Conservation (phyloP, 345 rosid genomes). For the Conringia planisiliqua region DNA sequence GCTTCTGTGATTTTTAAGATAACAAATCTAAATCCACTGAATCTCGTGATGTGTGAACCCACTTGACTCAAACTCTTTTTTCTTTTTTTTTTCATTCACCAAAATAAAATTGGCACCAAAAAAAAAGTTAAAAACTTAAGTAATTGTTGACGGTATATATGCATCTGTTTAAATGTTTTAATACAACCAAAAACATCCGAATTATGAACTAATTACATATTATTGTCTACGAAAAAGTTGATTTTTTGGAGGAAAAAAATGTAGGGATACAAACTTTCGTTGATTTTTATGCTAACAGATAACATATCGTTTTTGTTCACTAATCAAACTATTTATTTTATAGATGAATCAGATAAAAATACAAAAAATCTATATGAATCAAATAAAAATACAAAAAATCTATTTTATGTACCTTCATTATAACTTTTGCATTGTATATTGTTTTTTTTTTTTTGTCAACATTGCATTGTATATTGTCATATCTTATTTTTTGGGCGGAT, state of each 20-base stretch:
- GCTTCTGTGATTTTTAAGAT: constrained; percentile 11
- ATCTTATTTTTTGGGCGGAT: background rate
- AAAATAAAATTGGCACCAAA: background rate
- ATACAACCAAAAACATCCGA: constrained; percentile 9
- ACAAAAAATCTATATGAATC: too few relatives aligned
- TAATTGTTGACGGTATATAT: background rate
- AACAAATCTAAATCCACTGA: constrained; percentile 17
- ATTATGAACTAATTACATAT: background rate
- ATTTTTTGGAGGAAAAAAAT: background rate
- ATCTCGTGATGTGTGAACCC: constrained; percentile 35
- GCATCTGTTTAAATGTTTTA: background rate
- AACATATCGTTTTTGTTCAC: too few relatives aligned
- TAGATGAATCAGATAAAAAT: too few relatives aligned
- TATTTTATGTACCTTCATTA: background rate
- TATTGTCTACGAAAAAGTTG: background rate
- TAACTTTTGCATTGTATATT: background rate
- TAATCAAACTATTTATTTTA: too few relatives aligned
- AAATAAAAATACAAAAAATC: too few relatives aligned
- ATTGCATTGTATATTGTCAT: background rate
- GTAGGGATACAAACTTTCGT: background rate
- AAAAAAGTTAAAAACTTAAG: background rate
- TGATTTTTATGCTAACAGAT: too few relatives aligned
- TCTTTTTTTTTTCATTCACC: background rate
- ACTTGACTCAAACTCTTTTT: background rate
- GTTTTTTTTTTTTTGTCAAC: too few relatives aligned